Evolutionary conservation across 1,284 basidiomycete genomes (phyloP).

Genomic region (Microbotryum lychnidis-dioicae): DNA sequence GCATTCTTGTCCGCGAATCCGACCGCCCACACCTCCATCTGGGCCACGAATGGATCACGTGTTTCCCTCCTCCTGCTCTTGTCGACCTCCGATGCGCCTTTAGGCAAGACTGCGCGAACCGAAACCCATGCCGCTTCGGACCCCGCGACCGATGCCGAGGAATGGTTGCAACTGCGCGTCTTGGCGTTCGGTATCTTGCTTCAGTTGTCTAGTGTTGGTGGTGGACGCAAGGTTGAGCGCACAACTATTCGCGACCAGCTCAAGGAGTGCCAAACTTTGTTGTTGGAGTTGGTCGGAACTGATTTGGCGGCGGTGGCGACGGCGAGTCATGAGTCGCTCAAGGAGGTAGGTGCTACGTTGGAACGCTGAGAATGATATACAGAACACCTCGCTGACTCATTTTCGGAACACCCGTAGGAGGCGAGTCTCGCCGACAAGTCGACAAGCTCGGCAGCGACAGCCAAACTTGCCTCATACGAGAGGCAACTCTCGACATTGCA

Average conservation of each 20-base stretch:
- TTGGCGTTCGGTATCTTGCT: constrained; percentile 30
- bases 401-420: constrained; percentile 3
- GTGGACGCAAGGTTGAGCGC: constrained; percentile 11
- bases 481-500: constrained; percentile 61
- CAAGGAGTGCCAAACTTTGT: constrained; percentile 6
- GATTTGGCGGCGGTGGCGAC: not conserved
- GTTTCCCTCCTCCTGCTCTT: constrained; percentile 22
- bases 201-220: constrained; percentile 24
- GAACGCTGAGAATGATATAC: not conserved
- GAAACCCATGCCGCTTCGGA: not conserved
- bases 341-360: constrained; percentile 10
- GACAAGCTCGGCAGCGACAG: constrained; percentile 37
- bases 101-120: not conserved
- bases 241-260: constrained; percentile 10
- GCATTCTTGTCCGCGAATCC: constrained; percentile 24
- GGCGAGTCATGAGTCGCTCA: constrained; percentile 11
- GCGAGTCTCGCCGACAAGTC: constrained; percentile 8
- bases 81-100: constrained; percentile 3
- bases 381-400: not conserved
- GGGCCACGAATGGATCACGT: constrained; percentile 9
- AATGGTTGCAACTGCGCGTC: constrained; percentile 24
- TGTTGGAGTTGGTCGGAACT: constrained; percentile 12
- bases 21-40: constrained; percentile 10
- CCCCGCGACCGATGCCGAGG: constrained; percentile 2
- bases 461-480: constrained; percentile 67